Conservation (phyloP, 306 rosid species). For the Cicer pinnatifidum region DNA sequence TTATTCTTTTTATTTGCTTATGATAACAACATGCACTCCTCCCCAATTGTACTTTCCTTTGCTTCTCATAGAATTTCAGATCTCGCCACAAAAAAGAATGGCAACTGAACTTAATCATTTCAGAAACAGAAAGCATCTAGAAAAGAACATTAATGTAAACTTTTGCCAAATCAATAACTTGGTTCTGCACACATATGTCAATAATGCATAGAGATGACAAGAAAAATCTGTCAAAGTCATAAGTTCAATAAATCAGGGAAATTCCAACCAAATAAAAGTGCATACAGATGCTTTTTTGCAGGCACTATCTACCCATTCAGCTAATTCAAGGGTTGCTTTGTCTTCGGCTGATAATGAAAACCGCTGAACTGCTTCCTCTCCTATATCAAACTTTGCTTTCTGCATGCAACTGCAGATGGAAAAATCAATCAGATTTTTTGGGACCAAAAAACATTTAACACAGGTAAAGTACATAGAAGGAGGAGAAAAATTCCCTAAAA, state of each 20-base stretch:
- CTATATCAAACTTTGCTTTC: constrained; percentile 93
- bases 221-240: constrained; percentile 40
- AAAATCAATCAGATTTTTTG: constrained; percentile 27
- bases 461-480: constrained; percentile 15
- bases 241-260: constrained; percentile 36
- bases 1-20: no score
- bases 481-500: constrained; percentile 15
- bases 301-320: constrained; percentile 97
- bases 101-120: constrained; percentile 14
- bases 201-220: constrained; percentile 27
- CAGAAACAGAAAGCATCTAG: background rate
- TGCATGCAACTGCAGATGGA: constrained; percentile 87
- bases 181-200: constrained; percentile 10
- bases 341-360: constrained; percentile 97
- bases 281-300: constrained; percentile 80
- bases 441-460: background rate
- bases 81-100: constrained; percentile 15
- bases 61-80: background rate
- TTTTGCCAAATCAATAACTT: constrained; percentile 24
- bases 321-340: constrained; percentile 95
- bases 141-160: constrained; percentile 8
- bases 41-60: constrained; percentile 3
- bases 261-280: constrained; percentile 43
- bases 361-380: constrained; percentile 95
- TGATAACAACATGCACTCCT: constrained; percentile 9